Evolutionary conservation across 768 basidiomycete genomes (phyloP).

Genomic region (Phaffia tasmanica): DNA sequence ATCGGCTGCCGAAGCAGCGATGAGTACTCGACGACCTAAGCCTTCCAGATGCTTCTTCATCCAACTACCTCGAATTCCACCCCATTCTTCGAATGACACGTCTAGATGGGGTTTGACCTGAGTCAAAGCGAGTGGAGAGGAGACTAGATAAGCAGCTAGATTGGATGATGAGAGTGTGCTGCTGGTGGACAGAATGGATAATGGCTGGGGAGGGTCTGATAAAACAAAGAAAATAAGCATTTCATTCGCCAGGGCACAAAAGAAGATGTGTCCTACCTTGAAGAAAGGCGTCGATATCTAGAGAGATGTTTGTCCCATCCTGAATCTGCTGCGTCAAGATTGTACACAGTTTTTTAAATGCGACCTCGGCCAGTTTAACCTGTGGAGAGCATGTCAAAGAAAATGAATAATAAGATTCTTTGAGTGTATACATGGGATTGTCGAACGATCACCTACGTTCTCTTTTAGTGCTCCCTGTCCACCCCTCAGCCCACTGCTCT

Average conservation of each 20-base stretch:
- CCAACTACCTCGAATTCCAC: constrained; percentile 6
- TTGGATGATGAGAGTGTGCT: background rate
- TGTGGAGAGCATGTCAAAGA: background rate
- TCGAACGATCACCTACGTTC: background rate
- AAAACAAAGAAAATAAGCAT: background rate
- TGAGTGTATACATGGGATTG: background rate
- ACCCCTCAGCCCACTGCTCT: constrained; percentile 6
- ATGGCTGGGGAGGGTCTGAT: background rate
- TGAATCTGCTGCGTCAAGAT: background rate
- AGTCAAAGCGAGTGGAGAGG: background rate
- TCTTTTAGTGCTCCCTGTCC: constrained; percentile 10
- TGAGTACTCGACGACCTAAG: background rate
- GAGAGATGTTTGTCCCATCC: background rate
- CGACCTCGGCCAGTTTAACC: constrained; percentile 11
- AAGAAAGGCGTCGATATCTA: background rate
- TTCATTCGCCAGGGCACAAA: background rate
- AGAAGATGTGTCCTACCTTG: background rate
- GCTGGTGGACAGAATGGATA: constrained; percentile 6
- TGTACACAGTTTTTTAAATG: constrained; percentile 11
- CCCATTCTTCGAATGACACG: constrained; percentile 3
- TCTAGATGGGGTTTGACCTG: constrained; percentile 1
- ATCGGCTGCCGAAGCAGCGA: too few species aligned
- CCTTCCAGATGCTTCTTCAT: constrained; percentile 6
- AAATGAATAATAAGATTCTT: background rate
- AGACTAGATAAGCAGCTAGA: constrained; percentile 7